A percentile compares a stretch with the other conserved stretches of the same genome.
Conservation (phyloP, 352 stramenopile genomes). For the Heterotrichella gracilis region DNA sequence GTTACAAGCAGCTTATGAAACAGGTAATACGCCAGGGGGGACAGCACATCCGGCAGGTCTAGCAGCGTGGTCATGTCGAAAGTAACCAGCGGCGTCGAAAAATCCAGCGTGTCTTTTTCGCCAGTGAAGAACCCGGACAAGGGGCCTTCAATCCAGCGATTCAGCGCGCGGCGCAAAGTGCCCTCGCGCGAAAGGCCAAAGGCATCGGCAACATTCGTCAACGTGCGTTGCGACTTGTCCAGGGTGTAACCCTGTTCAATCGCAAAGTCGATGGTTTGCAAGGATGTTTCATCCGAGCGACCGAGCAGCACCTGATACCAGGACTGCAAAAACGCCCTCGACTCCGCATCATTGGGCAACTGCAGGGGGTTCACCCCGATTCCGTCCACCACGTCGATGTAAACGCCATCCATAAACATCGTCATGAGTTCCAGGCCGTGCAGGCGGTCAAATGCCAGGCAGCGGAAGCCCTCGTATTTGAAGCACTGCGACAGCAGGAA, state of each 20-base stretch:
- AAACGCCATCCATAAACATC: conserved; percentile 4
- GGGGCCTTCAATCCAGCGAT: background rate
- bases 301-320: background rate
- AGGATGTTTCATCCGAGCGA: background rate
- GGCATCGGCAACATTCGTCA: background rate
- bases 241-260: conserved; percentile 1
- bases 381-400: background rate
- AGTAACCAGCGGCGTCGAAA: background rate
- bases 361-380: background rate
- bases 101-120: conserved; percentile 1
- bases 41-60: background rate
- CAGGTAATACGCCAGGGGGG: background rate
- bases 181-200: background rate
- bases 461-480: background rate
- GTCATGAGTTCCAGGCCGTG: background rate
- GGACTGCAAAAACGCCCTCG: background rate
- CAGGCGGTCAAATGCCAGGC: background rate
- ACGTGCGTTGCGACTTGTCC: background rate
- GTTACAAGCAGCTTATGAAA: conserved; percentile 6
- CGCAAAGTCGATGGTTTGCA: background rate
- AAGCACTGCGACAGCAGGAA: background rate
- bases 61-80: background rate
- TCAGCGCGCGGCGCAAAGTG: background rate
- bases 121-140: background rate
- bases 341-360: background rate